Conservation (phyloP, 805 yeast species). For the Pichia manshurica region DNA sequence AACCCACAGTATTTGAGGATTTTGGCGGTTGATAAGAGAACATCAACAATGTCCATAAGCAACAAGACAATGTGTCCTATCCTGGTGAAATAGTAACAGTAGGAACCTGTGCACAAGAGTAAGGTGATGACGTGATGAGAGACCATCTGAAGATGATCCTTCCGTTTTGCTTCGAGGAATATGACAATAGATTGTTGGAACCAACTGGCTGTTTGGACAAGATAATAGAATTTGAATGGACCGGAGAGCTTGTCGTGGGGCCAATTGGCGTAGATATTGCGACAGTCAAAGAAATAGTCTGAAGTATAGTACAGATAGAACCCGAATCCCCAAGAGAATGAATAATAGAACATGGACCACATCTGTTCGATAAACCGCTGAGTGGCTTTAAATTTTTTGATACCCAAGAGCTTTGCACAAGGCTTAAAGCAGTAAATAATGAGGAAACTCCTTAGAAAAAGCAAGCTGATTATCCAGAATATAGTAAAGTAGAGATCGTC, state of each 20-base stretch:
- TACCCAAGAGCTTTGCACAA: conserved; percentile 41
- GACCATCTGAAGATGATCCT: conserved; percentile 83
- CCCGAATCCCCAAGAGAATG: conserved; percentile 51
- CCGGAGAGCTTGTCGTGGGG: conserved; percentile 59
- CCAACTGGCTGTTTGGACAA: conserved; percentile 73
- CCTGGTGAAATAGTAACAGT: conserved; percentile 62
- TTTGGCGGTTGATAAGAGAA: conserved; percentile 66
- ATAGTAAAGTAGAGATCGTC: conserved; percentile 52
- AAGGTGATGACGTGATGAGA: conserved; percentile 82
- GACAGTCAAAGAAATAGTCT: conserved; percentile 53
- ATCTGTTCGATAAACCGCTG: conserved; percentile 83
- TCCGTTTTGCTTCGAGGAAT: conserved; percentile 71
- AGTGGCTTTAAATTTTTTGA: conserved; percentile 44
- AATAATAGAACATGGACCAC: conserved; percentile 64
- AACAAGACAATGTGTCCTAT: conserved; percentile 74
- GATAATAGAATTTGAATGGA: conserved; percentile 60
- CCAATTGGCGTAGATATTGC: conserved; percentile 60
- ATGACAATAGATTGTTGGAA: conserved; percentile 72
- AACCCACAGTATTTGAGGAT: conserved; percentile 68
- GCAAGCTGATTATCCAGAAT: conserved; percentile 49
- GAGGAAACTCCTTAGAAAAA: conserved; percentile 52
- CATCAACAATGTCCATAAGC: conserved; percentile 81
- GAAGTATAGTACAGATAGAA: conserved; percentile 50
- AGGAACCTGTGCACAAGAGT: conserved; percentile 61
- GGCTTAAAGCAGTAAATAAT: conserved; percentile 58